Percentiles rank a stretch among this genome's conserved stretches.
Conservation (phyloP, 495 filamentous ascomycete species). For the Penicillium bialowiezense region DNA sequence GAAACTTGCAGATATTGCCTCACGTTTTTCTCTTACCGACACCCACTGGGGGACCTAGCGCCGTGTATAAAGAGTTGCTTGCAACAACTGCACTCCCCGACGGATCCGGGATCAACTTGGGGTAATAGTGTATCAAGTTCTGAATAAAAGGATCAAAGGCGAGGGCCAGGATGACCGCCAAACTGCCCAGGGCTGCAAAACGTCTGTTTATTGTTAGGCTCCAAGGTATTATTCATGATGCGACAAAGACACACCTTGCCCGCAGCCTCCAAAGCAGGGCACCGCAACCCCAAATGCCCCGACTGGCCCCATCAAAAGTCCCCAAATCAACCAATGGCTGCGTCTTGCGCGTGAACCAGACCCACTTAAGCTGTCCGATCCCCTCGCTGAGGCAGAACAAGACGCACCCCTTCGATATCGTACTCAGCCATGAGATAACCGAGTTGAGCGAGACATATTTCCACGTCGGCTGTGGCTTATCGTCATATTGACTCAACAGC, state of each 20-base stretch:
- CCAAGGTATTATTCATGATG: background rate
- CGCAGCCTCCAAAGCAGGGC: background rate
- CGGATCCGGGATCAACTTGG: background rate
- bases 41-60: background rate
- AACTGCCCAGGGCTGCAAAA: conserved; percentile 2
- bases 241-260: background rate
- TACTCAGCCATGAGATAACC: conserved; percentile 16
- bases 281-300: conserved; percentile 7
- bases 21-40: background rate
- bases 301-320: conserved; percentile 13
- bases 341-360: conserved; percentile 13
- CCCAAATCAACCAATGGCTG: conserved; percentile 10
- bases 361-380: conserved; percentile 18
- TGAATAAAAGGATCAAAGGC: background rate
- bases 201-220: background rate
- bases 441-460: conserved; percentile 13
- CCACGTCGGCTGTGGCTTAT: conserved; percentile 10
- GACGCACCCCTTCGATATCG: conserved; percentile 7
- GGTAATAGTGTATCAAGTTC: background rate
- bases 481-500: background rate
- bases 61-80: background rate
- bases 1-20: no score
- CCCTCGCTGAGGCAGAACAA: conserved; percentile 9
- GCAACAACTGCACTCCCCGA: background rate
- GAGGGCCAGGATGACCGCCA: background rate